A percentile compares a stretch with the other conserved stretches of the same genome.
Evolutionary conservation across 371 early-diverging fungal species (phyloP).

Genomic region (Mortierella sp.): DNA sequence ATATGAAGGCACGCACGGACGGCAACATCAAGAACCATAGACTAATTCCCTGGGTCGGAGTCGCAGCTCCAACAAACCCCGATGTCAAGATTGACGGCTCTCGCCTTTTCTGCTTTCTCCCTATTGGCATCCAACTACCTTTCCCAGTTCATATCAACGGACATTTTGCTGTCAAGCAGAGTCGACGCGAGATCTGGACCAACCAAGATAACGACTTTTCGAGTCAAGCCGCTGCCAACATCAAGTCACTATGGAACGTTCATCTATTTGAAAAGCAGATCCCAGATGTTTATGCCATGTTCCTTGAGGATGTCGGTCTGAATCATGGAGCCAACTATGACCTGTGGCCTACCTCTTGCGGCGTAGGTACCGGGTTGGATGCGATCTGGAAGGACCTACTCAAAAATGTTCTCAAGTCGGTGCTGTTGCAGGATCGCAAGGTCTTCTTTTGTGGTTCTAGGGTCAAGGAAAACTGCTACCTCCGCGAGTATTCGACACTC

Average conservation of each 20-base stretch:
- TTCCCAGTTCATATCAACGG: slow-evolving; percentile 59
- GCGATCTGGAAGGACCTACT: slow-evolving; percentile 29
- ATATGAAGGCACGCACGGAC: slow-evolving; percentile 23
- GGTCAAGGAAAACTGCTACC: not conserved
- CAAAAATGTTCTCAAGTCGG: not conserved
- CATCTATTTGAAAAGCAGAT: slow-evolving; percentile 44
- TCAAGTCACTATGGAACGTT: slow-evolving; percentile 54
- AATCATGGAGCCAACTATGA: slow-evolving; percentile 26
- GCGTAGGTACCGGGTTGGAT: slow-evolving; percentile 16
- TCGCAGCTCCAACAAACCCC: slow-evolving; percentile 38
- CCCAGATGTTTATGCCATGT: slow-evolving; percentile 47
- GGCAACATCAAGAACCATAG: slow-evolving; percentile 31
- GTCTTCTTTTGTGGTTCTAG: slow-evolving; percentile 27
- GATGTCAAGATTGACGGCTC: slow-evolving; percentile 16
- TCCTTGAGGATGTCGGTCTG: slow-evolving; percentile 25
- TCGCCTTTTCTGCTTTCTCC: slow-evolving; percentile 57
- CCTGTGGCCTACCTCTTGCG: slow-evolving; percentile 33
- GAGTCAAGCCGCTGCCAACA: slow-evolving; percentile 25
- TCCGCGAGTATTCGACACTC: not conserved
- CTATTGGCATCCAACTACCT: slow-evolving; percentile 51
- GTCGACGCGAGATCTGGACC: slow-evolving; percentile 43
- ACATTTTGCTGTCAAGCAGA: slow-evolving; percentile 57
- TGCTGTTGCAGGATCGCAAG: not conserved
- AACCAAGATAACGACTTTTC: slow-evolving; percentile 42
- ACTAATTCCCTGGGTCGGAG: slow-evolving; percentile 58